Percentiles rank a stretch among this genome's conserved stretches.
Evolutionary conservation across 2,329 filamentous ascomycete genomes (phyloP).

Genomic region (Sporothrix mexicana): DNA sequence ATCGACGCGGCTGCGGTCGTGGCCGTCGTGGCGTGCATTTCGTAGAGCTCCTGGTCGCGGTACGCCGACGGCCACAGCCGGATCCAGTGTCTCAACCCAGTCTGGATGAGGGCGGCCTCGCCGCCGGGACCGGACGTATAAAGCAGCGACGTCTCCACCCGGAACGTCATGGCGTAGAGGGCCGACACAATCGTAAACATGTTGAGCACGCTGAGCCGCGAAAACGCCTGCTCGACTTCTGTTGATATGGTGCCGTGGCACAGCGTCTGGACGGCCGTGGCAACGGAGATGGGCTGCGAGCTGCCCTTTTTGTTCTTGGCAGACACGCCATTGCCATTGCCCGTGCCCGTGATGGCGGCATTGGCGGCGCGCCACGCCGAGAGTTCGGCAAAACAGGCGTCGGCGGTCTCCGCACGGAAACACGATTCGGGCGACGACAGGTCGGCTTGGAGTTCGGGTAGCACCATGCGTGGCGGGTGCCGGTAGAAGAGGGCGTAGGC

Average conservation of each 20-base stretch:
- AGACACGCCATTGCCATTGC: no score
- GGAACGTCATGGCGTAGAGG: conserved; percentile 26
- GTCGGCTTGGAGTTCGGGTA: conserved; percentile 21
- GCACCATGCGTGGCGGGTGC: conserved; percentile 20
- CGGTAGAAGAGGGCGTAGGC: conserved; percentile 24
- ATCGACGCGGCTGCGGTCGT: not conserved
- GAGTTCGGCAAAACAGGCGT: conserved; percentile 24
- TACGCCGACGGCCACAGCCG: conserved; percentile 23
- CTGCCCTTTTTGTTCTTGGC: not conserved
- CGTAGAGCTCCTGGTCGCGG: conserved; percentile 26
- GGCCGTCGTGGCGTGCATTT: conserved; percentile 21
- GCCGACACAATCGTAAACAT: conserved; percentile 29
- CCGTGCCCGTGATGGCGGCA: not conserved
- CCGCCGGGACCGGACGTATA: conserved; percentile 21
- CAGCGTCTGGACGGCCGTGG: conserved; percentile 2
- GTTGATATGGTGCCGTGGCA: conserved; percentile 21
- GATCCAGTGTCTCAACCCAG: conserved; percentile 19
- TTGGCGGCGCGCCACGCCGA: conserved; percentile 17
- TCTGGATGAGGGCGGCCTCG: conserved; percentile 26
- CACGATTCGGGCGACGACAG: conserved; percentile 17
- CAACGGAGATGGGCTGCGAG: not conserved
- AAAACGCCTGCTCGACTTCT: conserved; percentile 23
- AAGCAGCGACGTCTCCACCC: conserved; percentile 25
- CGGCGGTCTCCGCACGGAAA: conserved; percentile 18
- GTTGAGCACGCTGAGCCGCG: conserved; percentile 18